phyloP scores from a whole-genome alignment of 2,329 filamentous ascomycete genomes.

The Rasamsonia emersonii region DNA sequence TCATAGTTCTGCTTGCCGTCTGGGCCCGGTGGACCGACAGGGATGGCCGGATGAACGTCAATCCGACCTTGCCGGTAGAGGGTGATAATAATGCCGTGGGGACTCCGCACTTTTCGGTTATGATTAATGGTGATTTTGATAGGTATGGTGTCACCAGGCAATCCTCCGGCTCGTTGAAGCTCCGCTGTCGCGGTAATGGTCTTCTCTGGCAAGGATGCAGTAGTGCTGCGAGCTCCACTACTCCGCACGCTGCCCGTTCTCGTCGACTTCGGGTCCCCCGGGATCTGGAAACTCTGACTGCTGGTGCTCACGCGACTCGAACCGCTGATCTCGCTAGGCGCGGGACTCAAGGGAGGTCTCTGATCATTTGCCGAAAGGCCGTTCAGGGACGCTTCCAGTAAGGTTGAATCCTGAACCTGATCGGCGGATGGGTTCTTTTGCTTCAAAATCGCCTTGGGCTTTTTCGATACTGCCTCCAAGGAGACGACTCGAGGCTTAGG shows the following conservation, averaged over 20 bases:
- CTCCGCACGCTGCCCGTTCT: slow-evolving; percentile 29
- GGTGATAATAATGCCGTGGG: slow-evolving; percentile 88
- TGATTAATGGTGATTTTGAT: slow-evolving; percentile 78
- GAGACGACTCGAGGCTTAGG: slow-evolving; percentile 78
- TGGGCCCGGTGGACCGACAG: slow-evolving; percentile 53
- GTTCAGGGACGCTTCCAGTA: slow-evolving; percentile 38
- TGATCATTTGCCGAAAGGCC: slow-evolving; percentile 23
- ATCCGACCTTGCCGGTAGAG: slow-evolving; percentile 86
- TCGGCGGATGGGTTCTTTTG: slow-evolving; percentile 38
- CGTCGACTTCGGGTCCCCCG: slow-evolving; percentile 34
- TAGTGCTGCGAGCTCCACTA: slow-evolving; percentile 44
- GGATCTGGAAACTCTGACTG: slow-evolving; percentile 50
- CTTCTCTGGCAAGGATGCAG: slow-evolving; percentile 53
- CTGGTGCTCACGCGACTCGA: slow-evolving; percentile 62
- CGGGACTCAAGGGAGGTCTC: slow-evolving; percentile 37
- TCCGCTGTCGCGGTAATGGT: slow-evolving; percentile 84
- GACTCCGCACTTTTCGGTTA: slow-evolving; percentile 78
- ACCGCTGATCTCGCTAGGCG: slow-evolving; percentile 60
- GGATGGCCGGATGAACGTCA: slow-evolving; percentile 62
- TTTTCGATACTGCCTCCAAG: slow-evolving; percentile 73
- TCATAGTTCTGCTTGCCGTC: slow-evolving; percentile 64
- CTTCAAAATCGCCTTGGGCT: slow-evolving; percentile 51
- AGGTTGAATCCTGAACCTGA: slow-evolving; percentile 35
- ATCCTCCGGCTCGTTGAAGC: slow-evolving; percentile 69
- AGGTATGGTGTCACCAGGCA: slow-evolving; percentile 75